These are phyloP conservation scores for Naganishia vishniacii DNA, from an alignment of 768 basidiomycete species.

Conservation along the genomic window DNA sequence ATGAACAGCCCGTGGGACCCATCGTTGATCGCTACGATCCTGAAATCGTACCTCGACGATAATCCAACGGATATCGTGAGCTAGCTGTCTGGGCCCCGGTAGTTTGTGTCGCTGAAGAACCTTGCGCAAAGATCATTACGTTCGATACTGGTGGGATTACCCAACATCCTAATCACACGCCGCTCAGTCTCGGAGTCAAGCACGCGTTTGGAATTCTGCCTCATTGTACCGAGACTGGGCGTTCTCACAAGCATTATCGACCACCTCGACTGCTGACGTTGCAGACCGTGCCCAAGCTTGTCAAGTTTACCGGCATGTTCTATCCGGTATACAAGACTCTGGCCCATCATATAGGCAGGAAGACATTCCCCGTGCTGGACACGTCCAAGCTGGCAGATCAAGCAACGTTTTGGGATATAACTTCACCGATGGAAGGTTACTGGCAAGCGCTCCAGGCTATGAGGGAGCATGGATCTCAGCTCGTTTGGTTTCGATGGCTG, in stretches of 20 bases:
- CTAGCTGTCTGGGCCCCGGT: too few species aligned
- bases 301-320: constrained; percentile 39
- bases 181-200: constrained; percentile 58
- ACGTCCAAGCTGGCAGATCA: not conserved
- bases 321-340: constrained; percentile 19
- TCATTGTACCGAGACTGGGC: not conserved
- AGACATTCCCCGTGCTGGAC: not conserved
- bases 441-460: constrained; percentile 62
- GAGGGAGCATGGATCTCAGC: constrained; percentile 65
- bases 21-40: constrained; percentile 48
- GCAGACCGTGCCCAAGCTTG: constrained; percentile 30
- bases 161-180: constrained; percentile 78
- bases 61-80: constrained; percentile 63
- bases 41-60: constrained; percentile 58
- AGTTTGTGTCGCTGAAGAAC: too few species aligned
- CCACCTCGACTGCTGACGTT: constrained; percentile 20
- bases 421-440: constrained; percentile 60
- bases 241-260: too few species aligned
- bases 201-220: constrained; percentile 49
- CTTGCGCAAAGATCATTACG: constrained; percentile 72
- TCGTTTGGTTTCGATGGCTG: constrained; percentile 84
- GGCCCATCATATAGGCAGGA: not conserved
- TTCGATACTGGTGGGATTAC: constrained; percentile 75
- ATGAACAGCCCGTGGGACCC: constrained; percentile 63
- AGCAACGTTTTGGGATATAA: constrained; percentile 42